Conservation (phyloP, 441 rosid species). For the Arabidopsis lyrata region DNA sequence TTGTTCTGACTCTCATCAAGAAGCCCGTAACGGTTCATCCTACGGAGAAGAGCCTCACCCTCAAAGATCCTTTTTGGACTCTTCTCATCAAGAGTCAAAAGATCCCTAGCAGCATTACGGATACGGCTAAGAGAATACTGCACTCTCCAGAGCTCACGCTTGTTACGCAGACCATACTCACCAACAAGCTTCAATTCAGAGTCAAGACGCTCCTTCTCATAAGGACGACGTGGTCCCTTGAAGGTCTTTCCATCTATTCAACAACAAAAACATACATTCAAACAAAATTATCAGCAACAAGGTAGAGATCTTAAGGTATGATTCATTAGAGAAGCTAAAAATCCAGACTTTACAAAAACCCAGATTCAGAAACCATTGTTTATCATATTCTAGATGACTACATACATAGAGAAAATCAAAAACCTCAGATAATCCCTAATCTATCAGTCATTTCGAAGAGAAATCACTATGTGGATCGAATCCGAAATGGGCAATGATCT, state of each 20-base stretch:
- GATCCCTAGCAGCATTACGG: slow-evolving; percentile 85
- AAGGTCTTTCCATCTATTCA: slow-evolving; percentile 86
- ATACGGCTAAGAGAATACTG: slow-evolving; percentile 83
- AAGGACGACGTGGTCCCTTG: slow-evolving; percentile 93
- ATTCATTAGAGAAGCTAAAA: no score
- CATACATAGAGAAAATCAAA: neutral
- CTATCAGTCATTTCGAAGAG: neutral
- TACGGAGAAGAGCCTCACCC: slow-evolving; percentile 82
- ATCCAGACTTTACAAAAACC: no score
- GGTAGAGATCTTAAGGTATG: no score
- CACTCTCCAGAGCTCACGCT: slow-evolving; percentile 96
- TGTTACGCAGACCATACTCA: slow-evolving; percentile 79
- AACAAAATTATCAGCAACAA: slow-evolving; percentile 4
- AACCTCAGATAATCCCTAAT: neutral
- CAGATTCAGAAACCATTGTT: neutral
- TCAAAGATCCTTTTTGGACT: slow-evolving; percentile 80
- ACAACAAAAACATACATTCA: neutral
- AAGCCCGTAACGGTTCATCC: slow-evolving; percentile 85
- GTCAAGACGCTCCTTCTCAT: slow-evolving; percentile 91
- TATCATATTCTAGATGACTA: neutral
- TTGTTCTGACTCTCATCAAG: slow-evolving; percentile 89
- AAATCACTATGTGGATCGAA: neutral
- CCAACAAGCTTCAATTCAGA: slow-evolving; percentile 85
- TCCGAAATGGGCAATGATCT: neutral
- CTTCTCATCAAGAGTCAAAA: slow-evolving; percentile 88